Evolutionary conservation across 306 rosid species (phyloP).

Genomic region (Arachis stenosperma): DNA sequence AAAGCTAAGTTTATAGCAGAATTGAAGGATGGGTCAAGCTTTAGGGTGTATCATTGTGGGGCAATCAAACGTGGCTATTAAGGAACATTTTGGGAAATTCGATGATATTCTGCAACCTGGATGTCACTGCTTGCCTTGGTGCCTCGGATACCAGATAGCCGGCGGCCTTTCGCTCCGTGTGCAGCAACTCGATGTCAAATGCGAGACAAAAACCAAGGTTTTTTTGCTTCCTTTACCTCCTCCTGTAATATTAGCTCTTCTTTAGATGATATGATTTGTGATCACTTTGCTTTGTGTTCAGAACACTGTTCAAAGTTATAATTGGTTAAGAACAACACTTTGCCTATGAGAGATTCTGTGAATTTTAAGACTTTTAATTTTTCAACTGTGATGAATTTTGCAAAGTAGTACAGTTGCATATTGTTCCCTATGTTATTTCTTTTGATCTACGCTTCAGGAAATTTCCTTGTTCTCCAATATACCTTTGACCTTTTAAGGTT

Average conservation of each 20-base stretch:
- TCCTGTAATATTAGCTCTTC: neutral
- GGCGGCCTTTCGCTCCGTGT: conserved; percentile 53
- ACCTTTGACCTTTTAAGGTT: neutral
- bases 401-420: too few relatives aligned
- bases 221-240: conserved; percentile 15
- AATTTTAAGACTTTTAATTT: too few relatives aligned
- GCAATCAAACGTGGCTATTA: conserved; percentile 28
- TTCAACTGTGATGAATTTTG: neutral
- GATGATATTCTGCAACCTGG: conserved; percentile 53
- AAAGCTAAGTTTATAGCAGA: neutral
- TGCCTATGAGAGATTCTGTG: neutral
- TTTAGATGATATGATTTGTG: neutral
- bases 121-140: conserved; percentile 61
- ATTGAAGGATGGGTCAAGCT: conserved; percentile 5
- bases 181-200: conserved; percentile 51
- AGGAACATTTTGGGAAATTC: conserved; percentile 53
- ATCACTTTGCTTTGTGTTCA: neutral
- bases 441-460: neutral
- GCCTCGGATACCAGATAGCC: conserved; percentile 44
- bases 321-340: too few relatives aligned
- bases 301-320: neutral
- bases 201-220: conserved; percentile 64
- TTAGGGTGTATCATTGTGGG: neutral
- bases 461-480: neutral
- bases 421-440: neutral